Conservation (phyloP, 164 flowering plant species). For the Tinospora cordifolia region DNA sequence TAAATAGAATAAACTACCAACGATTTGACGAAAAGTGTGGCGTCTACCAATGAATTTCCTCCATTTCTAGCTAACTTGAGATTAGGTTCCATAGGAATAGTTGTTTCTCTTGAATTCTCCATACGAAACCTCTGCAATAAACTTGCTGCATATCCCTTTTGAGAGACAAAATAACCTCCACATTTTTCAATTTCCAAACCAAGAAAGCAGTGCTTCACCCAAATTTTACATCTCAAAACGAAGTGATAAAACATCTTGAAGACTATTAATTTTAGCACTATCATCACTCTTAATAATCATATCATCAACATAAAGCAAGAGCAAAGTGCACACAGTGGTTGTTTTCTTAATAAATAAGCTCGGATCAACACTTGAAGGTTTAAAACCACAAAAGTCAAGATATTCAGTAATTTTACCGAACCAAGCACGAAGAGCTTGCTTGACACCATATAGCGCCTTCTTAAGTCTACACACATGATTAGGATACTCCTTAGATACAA, state of each 20-base stretch:
- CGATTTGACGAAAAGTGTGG: constrained; percentile 11
- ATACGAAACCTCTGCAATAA: too few relatives aligned
- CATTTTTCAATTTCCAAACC: not conserved
- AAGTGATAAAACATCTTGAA: too few relatives aligned
- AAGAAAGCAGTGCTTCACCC: too few relatives aligned
- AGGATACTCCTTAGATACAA: not conserved
- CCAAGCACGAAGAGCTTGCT: not conserved
- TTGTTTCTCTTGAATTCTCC: not conserved
- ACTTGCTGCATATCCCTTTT: too few relatives aligned
- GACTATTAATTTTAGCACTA: too few relatives aligned
- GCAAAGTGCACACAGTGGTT: constrained; percentile 5
- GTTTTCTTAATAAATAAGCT: not conserved
- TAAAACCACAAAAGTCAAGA: constrained; percentile 2
- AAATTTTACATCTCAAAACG: too few relatives aligned
- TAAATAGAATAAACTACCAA: constrained; percentile 15
- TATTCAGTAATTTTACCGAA: not conserved
- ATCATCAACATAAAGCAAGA: too few relatives aligned
- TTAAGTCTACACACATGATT: not conserved
- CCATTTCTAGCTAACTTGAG: not conserved
- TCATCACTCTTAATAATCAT: too few relatives aligned
- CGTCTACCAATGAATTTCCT: not conserved
- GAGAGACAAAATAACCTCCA: too few relatives aligned
- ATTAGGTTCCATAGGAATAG: not conserved
- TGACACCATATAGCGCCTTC: not conserved
- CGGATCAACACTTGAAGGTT: not conserved